Conservation (phyloP, 805 yeast species). For the Kuraishia ogatae region DNA sequence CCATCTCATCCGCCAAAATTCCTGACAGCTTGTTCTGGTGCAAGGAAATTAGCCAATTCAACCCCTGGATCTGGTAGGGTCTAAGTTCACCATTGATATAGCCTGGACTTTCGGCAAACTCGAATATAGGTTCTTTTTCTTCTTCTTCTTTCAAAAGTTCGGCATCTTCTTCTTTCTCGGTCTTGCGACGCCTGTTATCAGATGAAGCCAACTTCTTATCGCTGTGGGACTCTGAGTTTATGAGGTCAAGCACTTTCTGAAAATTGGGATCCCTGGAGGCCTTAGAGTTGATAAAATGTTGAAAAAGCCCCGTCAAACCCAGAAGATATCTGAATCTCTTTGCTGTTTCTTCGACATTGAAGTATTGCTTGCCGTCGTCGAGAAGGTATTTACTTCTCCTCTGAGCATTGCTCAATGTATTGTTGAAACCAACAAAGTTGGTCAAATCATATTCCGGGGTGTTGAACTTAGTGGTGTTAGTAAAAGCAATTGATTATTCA, state of each 20-base stretch:
- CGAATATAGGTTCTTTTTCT: slow-evolving; percentile 24
- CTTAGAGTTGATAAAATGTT: slow-evolving; percentile 58
- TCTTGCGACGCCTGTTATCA: slow-evolving; percentile 48
- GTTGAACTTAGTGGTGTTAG: slow-evolving; percentile 1
- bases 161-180: slow-evolving; percentile 74
- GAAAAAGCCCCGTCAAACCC: slow-evolving; percentile 57
- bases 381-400: slow-evolving; percentile 20
- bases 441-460: slow-evolving; percentile 6
- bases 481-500: neutral
- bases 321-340: slow-evolving; percentile 59
- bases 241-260: slow-evolving; percentile 37
- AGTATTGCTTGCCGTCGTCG: slow-evolving; percentile 14
- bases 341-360: slow-evolving; percentile 48
- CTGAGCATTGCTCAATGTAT: slow-evolving; percentile 1
- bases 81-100: slow-evolving; percentile 55
- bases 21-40: slow-evolving; percentile 66
- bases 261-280: slow-evolving; percentile 55
- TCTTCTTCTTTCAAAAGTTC: slow-evolving; percentile 45
- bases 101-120: slow-evolving; percentile 42
- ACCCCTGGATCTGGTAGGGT: slow-evolving; percentile 72
- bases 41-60: slow-evolving; percentile 68
- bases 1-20: slow-evolving; percentile 82
- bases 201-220: slow-evolving; percentile 9
- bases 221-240: slow-evolving; percentile 14
- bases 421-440: slow-evolving; percentile 4